These are phyloP conservation scores for Pisolithus microcarpus DNA, from an alignment of 768 basidiomycete species.

Conservation along the genomic window DNA sequence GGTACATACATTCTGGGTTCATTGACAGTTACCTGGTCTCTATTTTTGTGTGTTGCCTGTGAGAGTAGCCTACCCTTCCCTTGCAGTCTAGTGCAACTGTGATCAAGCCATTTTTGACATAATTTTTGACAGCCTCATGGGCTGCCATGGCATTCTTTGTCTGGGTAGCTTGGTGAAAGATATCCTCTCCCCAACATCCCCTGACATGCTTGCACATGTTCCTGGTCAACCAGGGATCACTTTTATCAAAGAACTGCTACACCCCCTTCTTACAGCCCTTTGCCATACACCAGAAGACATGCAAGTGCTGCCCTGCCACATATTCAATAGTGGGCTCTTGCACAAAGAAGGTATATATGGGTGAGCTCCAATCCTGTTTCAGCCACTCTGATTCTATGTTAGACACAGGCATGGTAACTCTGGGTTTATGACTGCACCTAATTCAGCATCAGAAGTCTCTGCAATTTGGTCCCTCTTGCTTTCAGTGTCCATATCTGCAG, in stretches of 20 bases:
- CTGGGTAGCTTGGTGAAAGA: background rate
- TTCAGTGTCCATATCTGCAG: too few species aligned
- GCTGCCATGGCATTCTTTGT: background rate
- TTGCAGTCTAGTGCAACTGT: background rate
- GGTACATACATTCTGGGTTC: background rate
- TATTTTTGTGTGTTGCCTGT: slow-evolving; percentile 16
- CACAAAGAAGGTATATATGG: background rate
- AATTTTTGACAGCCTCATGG: slow-evolving; percentile 10
- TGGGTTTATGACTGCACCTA: too few species aligned
- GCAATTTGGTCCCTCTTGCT: too few species aligned
- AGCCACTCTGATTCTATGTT: background rate
- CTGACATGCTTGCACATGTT: slow-evolving; percentile 14
- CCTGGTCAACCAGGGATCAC: slow-evolving; percentile 22
- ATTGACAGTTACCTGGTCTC: background rate
- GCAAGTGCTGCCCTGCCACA: slow-evolving; percentile 1
- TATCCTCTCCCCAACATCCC: background rate
- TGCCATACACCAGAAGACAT: slow-evolving; percentile 23
- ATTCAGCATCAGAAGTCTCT: too few species aligned
- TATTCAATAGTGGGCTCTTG: background rate
- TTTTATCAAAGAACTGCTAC: slow-evolving; percentile 16
- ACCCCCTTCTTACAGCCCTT: slow-evolving; percentile 13
- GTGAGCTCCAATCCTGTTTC: background rate
- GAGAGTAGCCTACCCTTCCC: slow-evolving; percentile 15
- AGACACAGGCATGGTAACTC: too few species aligned
- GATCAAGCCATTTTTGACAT: too few species aligned